These are phyloP conservation scores for Aegilops sharonensis DNA, from an alignment of 176 grass and related monocot species.

Conservation along the genomic window DNA sequence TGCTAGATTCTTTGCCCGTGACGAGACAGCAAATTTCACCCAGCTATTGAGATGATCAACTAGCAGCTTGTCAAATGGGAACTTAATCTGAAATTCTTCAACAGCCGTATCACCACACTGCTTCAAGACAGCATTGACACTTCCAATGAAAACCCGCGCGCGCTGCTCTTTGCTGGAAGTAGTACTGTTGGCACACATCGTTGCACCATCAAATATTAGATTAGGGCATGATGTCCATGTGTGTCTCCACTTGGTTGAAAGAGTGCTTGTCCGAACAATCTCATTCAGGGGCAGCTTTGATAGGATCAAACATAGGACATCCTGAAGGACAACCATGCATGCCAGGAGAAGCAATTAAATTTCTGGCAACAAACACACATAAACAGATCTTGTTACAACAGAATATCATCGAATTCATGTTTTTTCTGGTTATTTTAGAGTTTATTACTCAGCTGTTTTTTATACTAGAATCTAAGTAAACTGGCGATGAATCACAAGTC, in stretches of 20 bases:
- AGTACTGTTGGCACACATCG: background rate
- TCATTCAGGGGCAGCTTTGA: background rate
- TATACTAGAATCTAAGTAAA: too few relatives aligned
- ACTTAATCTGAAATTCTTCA: background rate
- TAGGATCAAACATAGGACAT: background rate
- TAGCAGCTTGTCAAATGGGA: background rate
- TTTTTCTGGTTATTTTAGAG: too few relatives aligned
- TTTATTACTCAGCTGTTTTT: too few relatives aligned
- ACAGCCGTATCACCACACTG: background rate
- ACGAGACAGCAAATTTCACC: background rate
- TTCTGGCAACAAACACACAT: background rate
- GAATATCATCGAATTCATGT: background rate
- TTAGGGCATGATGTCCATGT: background rate
- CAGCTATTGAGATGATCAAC: background rate
- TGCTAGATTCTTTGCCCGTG: background rate
- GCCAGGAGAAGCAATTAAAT: background rate
- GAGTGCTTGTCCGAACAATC: background rate
- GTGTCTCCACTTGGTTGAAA: background rate
- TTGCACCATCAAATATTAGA: background rate
- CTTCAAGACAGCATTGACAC: background rate
- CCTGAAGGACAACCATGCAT: background rate
- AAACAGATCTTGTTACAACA: background rate
- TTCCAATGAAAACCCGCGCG: background rate
- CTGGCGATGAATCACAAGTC: too few relatives aligned
- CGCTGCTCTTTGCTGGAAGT: background rate